Base-by-base conservation (phyloP, 129 eudicot genomes). In the Artemisia argyi region DNA sequence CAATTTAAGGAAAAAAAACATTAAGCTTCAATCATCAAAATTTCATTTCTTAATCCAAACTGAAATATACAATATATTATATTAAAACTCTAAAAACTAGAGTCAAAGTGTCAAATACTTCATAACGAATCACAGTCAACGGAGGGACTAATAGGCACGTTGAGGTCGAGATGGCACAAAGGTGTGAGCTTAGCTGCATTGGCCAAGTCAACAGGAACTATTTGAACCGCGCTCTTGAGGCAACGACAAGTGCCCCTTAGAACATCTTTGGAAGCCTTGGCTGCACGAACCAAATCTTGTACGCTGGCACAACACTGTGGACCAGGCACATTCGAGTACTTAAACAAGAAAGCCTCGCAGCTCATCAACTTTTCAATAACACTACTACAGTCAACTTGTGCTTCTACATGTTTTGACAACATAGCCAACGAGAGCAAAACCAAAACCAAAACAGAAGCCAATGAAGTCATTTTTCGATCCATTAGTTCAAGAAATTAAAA, bases 241-340 rank as follows among this genome's bases (percentile, higher is more conserved):
- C 80, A 68, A 2, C 60, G 64, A 35, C 80, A 76, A 50, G 53
- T 68, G 10, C 47, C 63, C 75, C 44, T 76, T 58, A 68, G 30
- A 49, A 32, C 80, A 2, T 76, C 75, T 59, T 51, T 76, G n/a
- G 75, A 76, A 10, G 63, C 75, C 8, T 68, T 50, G 16, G 75
- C 70, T 0, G 69, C 62, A 12, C 18, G 46, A 28, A 60, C 80
- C 80, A 76, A 60, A 22, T 60, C 63, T 76, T 68, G 75, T 32
- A 63, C 70, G n/a, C 70, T 69, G 22, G 48, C 64, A 61, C 80
- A 69, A 60, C 80, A 68, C 9, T 48, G 44, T 5, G 74, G 54
- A 60, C 74, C 47, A 30, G 80, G 66, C 24, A 4, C 22, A 0
- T 44, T 16, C 15, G 56, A 76, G 62, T 30, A 35, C 22, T 69